phyloP scores from a whole-genome alignment of 345 rosid species.

The Pistacia integerrima region DNA sequence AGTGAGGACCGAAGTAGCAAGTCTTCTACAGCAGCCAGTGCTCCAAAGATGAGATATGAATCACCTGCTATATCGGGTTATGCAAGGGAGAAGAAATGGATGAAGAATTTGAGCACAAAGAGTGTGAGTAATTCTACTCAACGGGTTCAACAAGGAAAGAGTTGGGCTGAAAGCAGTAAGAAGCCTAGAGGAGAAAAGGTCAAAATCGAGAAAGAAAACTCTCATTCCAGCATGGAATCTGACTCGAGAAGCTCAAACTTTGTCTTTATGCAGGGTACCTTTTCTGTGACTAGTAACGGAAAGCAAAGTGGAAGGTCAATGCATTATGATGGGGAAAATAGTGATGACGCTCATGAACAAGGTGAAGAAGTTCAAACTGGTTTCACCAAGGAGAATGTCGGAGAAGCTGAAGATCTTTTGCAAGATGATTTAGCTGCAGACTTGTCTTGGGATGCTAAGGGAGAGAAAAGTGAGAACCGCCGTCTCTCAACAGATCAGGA shows the following conservation, averaged over 20 bases:
- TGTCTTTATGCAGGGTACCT: constrained; percentile 72
- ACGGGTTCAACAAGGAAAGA: constrained; percentile 54
- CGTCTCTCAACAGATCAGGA: constrained; percentile 44
- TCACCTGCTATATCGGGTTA: constrained; percentile 38
- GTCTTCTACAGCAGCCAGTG: constrained; percentile 80
- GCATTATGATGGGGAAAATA: constrained; percentile 57
- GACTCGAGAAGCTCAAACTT: constrained; percentile 87
- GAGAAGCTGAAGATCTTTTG: constrained; percentile 37
- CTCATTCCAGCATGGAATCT: constrained; percentile 84
- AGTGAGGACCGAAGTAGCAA: constrained; percentile 74
- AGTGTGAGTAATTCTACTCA: constrained; percentile 40
- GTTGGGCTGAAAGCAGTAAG: constrained; percentile 54
- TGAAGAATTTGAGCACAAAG: constrained; percentile 52
- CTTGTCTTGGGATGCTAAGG: constrained; percentile 45
- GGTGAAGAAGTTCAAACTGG: constrained; percentile 45
- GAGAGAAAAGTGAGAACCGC: constrained; percentile 43
- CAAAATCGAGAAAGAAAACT: constrained; percentile 78
- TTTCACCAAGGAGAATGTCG: constrained; percentile 41
- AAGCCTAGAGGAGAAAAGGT: constrained; percentile 80
- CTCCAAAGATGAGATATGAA: constrained; percentile 50
- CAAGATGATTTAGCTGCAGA: constrained; percentile 50
- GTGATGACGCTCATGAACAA: constrained; percentile 48
- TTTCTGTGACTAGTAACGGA: constrained; percentile 52
- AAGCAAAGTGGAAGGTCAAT: constrained; percentile 44
- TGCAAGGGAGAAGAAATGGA: constrained; percentile 43